Evolutionary conservation across 2,329 filamentous ascomycete genomes (phyloP), one percentile per base, ranked within the genome.

Genomic region (Pseudocercospora pini-densiflorae): DNA sequence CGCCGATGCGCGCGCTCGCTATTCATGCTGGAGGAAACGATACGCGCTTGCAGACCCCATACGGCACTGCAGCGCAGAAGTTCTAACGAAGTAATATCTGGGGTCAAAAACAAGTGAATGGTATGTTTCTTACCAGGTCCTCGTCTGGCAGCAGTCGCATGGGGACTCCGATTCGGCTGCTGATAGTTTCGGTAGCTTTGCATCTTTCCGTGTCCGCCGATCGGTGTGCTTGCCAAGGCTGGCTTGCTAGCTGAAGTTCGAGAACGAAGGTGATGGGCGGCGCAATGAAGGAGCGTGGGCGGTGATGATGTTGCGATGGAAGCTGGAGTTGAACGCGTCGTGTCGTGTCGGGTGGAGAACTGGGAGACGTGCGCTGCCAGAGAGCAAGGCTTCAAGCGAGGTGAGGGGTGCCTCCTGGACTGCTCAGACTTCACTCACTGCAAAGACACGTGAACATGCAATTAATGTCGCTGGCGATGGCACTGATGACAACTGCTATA

Each of bases 171-270:
- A 64, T 63, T 67, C 75, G 78, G 71, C 73, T 79, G 78, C 75
- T 77, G 79, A 77, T 81, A 81, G 74, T 79, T 79, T 79, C 80
- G 80, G 76, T 81, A 81, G 75, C 80, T 79, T 72, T 82, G 80
- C 81, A 82, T 82, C 64, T 71, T 80, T 49, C 51, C 51, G 51
- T 27, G 16, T 55, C 65, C 61, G 67, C 64, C 68, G 68, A 71
- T 70, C 71, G 67, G 45, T 58, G 55, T 58, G 55, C 23, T 36
- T 59, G 69, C 69, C 64, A 68, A 67, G 67, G 49, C 61, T 58
- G 61, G 63, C 62, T 66, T 62, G 65, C 59, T 49, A 60, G 59
- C 61, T 62, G 58, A 5, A 21, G 23, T 47, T n/a, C 21, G 53
- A 33, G 62, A 36, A 29, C 29, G 31, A 61, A 23, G 27, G 33